Conservation (phyloP, 306 rosid genomes). For the Calophaca sinica region DNA sequence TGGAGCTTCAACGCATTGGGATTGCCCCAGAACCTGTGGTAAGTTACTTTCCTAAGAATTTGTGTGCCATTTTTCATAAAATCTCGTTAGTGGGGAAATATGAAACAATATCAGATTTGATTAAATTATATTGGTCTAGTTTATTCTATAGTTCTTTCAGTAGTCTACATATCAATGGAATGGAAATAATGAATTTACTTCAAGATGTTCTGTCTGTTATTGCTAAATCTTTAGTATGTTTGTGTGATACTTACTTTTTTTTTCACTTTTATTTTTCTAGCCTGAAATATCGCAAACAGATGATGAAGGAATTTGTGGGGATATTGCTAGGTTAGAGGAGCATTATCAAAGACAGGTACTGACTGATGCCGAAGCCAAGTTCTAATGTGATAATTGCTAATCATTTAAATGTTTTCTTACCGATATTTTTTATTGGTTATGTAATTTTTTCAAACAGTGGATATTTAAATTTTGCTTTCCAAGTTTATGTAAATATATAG, state of each 20-base stretch:
- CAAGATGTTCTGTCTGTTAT: constrained; percentile 7
- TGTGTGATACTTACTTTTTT: constrained; percentile 42
- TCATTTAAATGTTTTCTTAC: constrained; percentile 33
- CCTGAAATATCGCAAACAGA: constrained; percentile 61
- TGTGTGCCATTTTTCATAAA: neutral
- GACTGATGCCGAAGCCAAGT: constrained; percentile 36
- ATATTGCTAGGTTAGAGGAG: constrained; percentile 69
- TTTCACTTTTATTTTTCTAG: constrained; percentile 56
- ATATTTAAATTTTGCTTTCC: constrained; percentile 29
- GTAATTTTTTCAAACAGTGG: constrained; percentile 17
- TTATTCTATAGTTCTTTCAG: constrained; percentile 30
- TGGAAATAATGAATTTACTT: constrained; percentile 32
- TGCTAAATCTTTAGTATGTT: constrained; percentile 24
- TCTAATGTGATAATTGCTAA: constrained; percentile 21
- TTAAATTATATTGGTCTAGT: constrained; percentile 28
- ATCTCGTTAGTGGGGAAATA: constrained; percentile 25
- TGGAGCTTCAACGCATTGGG: constrained; percentile 92
- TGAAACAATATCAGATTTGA: constrained; percentile 11
- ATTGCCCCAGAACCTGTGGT: constrained; percentile 76
- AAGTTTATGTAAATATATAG: constrained; percentile 20
- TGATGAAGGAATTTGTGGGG: constrained; percentile 68
- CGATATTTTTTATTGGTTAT: neutral
- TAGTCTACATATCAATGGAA: constrained; percentile 6
- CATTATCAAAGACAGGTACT: constrained; percentile 73
- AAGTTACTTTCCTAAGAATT: constrained; percentile 44